phyloP scores from a whole-genome alignment of 805 yeast genomes.

The Torulaspora delbrueckii region DNA sequence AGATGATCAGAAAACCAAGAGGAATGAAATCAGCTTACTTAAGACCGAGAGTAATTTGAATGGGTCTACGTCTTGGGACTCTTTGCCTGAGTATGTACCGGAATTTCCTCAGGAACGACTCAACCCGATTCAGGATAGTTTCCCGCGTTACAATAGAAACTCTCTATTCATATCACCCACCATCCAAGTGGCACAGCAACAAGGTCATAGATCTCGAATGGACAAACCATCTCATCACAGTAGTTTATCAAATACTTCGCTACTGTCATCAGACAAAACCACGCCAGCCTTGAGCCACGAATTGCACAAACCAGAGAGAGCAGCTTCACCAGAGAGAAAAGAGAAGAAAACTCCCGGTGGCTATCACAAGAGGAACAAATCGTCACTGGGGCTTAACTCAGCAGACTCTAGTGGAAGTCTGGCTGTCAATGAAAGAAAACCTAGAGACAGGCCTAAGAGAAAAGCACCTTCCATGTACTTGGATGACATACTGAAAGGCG shows the following conservation, averaged over 20 bases:
- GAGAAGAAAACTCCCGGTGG: slow-evolving; percentile 23
- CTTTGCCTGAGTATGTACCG: slow-evolving; percentile 7
- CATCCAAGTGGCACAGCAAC: slow-evolving; percentile 57
- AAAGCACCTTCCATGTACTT: slow-evolving; percentile 29
- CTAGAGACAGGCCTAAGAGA: slow-evolving; percentile 7
- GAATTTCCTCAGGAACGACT: slow-evolving; percentile 10
- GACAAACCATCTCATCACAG: slow-evolving; percentile 20
- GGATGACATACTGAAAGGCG: slow-evolving; percentile 26
- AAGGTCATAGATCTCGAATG: slow-evolving; percentile 12
- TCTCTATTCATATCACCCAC: slow-evolving; percentile 75
- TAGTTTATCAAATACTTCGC: slow-evolving; percentile 15
- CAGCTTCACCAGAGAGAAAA: slow-evolving; percentile 32
- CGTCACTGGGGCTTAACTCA: slow-evolving; percentile 32
- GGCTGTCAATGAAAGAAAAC: slow-evolving; percentile 5
- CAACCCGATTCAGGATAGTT: slow-evolving; percentile 21
- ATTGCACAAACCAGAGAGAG: slow-evolving; percentile 26
- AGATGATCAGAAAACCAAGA: slow-evolving; percentile 6
- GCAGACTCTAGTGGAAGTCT: slow-evolving; percentile 5
- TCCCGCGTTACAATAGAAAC: slow-evolving; percentile 26
- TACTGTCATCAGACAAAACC: slow-evolving; percentile 12
- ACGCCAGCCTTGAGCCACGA: slow-evolving; percentile 2
- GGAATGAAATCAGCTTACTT: slow-evolving; percentile 3
- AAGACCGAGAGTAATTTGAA: slow-evolving; percentile 6
- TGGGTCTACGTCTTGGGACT: slow-evolving; percentile 11
- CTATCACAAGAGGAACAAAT: slow-evolving; percentile 39